Base-by-base conservation (phyloP, 2,329 filamentous ascomycete species). In the Ceratocystis papillata region DNA sequence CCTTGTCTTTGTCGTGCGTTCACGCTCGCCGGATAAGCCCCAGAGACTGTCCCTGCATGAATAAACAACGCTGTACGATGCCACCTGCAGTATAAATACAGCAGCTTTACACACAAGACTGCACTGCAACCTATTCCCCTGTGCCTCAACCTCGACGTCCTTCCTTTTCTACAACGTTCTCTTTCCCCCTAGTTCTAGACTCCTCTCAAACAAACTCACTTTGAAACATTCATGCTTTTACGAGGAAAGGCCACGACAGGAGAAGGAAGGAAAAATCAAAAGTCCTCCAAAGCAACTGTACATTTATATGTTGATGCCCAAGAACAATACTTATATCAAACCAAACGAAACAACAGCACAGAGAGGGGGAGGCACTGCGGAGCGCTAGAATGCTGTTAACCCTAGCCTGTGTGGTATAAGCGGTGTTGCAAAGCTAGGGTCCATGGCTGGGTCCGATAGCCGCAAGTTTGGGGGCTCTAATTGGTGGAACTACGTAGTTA, bases 151-250 rank as follows among this genome's bases (percentile, higher is more conserved):
- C 37, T 12, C 8, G 37, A 37, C 37, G 37, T 37, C 37, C 37
- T 37, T 37, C 37, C 37, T 37, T 12, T 12, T 12, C 37, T 37
- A 37, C 10, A 37, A 37, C 37, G 2, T 37, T 30, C 17, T 30
- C 53, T 59, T 12, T 33, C 6, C 12, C 53, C 15, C 22, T 33
- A 22, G 53, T 15, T 33, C 12, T 33, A 25, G 28, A 25, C 17
- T 30, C n/a, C 53, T 17, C 53, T 59, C 53, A 59, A 59, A 59
- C 53, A 59, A 17, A 59, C n/a, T 25, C 25, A 59, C 15, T 59
- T 5, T 59, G 53, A 59, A 59, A 59, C 53, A 59, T 37, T 59
- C 53, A 59, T 59, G 53, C 53, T 17, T 30, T 33, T 59, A 33
- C 53, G 15, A 59, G 5, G 12, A 57, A 57, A 30, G 8, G 12